Evolutionary conservation across 2,329 filamentous ascomycete genomes (phyloP), one percentile per base, ranked within the genome.

Genomic region (Penicillium hordei): DNA sequence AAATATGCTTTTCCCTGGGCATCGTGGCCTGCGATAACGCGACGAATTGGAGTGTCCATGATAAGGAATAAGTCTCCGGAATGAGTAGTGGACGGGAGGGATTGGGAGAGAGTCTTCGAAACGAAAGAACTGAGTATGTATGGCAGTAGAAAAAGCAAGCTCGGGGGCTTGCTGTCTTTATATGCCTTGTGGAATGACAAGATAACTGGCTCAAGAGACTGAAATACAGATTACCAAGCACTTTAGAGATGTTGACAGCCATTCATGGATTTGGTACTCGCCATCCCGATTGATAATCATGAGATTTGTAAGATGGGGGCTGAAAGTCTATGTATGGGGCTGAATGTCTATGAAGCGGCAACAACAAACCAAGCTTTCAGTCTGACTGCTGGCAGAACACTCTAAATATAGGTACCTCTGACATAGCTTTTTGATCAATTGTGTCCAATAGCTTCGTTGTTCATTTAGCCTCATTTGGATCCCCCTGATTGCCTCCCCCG

Each of bases 1-100:
- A 73, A 68, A 49, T 63, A 64, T 3, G 64, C 67, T 29, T 66
- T 70, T 25, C 69, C 68, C 17, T 68, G 48, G 15, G 58, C 6
- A 48, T 67, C 61, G 29, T 69, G 66, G 36, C 61, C 64, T 25
- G 55, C 57, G 25, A 69, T 60, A 9, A 69, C 50, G 6, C 65
- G 63, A 38, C 66, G 64, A 19, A 68, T 62, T 19, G 64, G 61
- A 10, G 52, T 53, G 13, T 63, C 57, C 55, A 63, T 62, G 5
- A 15, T 5, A n/a, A 9, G 9, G 7, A 48, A 5, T 13, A 23
- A n/a, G 9, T 34, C 13, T 21, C 1, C 23, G 29, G 29, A 17
- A 23, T 34, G 29, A 7, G 13, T 25, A 25, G 15, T 34, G 44
- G 45, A n/a, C 9, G 31, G 23, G 31, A 19, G 29, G 21, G 17